Base-by-base conservation (phyloP, 140 eudicot genomes). In the Stevia rebaudiana region DNA sequence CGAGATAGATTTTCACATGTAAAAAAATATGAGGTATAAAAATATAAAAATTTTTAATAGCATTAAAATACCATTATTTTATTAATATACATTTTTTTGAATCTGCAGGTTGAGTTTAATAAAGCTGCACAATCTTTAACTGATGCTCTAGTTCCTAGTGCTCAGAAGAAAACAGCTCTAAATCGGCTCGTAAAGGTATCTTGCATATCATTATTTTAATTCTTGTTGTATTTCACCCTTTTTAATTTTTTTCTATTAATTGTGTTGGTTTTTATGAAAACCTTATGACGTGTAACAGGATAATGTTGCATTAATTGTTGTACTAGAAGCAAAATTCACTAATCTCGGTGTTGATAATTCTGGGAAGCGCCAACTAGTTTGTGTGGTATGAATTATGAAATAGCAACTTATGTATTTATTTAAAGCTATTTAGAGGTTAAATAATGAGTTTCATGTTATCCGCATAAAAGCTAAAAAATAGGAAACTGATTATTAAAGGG, bases 41-140 rank as follows among this genome's bases (percentile, higher is more conserved):
- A 28, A 1, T 28, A 57, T 17, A 22, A 4, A 15, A 13, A 21
- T 44, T 5, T 11, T 31, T 35, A 15, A 11, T 33, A 17, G 13
- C 11, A 23, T 9, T 71, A 43, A 22, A 67, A 6, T 62, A 10
- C 0, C 19, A 18, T 61, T 55, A 54, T 42, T 18, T 57, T 65
- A 28, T 55, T 59, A 16, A 75, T 2, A 35, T n/a, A 19, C n/a
- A 49, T 46, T 22, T 16, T 35, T 39, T 1, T 76, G 63, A 6
- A 13, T 8, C 2, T 84, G 72, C 61, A 92, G 98, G 98, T 92
- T 76, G 98, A 92, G 77, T 92, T 92, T 59, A 92, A 92, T 68
- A 92, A 88, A 80, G 98, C 98, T 77, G 98, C 98, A 10, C 98
- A 92, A 60, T 92, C 98, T 60, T 75, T 92, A 69, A 88, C 96